Evolutionary conservation across 2,329 filamentous ascomycete species (phyloP), one percentile per base, ranked within the genome.

Genomic region (Pseudodiploospora longispora): DNA sequence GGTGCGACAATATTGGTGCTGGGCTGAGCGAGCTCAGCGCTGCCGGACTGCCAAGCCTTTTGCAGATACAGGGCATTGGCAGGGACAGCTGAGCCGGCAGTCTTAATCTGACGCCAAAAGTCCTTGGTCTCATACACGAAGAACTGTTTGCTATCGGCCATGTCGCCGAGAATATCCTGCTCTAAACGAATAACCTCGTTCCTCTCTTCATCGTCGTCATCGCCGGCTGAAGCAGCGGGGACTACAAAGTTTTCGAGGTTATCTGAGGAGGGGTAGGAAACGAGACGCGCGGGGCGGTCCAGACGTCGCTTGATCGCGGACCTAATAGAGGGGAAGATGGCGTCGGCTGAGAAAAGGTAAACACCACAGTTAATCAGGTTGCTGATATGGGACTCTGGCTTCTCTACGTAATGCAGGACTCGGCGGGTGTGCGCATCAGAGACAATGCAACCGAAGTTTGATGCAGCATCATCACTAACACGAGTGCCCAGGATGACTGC

Each of bases 91-190:
- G 91, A 97, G 48, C 93, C 93, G 48, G 93, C 93, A 2, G 93
- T 96, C 79, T 98, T 98, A 78, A 98, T 97, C 75, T 98, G 93
- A 57, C 93, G 88, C 93, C 93, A 98, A 68, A 98, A 98, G 66
- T 97, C 93, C 72, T 94, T 95, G 53, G 91, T 97, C 73, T 98
- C 93, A 65, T 95, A 86, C 30, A 97, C 93, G 68, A 89, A 97
- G 74, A 98, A 98, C 66, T 93, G 87, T 70, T 95, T 93, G 78
- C 81, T 95, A 68, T 97, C 93, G 49, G 93, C 91, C 59, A 97
- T 82, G 60, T 97, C 91, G 41, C 89, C 85, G 47, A 98, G 78
- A 42, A 97, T 95, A 63, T 98, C 93, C 70, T 97, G 93, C 71
- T 98, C 93, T 45, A 98, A 78, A 42, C 93, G 87, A 55, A 98